Evolutionary conservation across 1,284 basidiomycete genomes (phyloP).

Genomic region (Sanghuangporus sanghuang): DNA sequence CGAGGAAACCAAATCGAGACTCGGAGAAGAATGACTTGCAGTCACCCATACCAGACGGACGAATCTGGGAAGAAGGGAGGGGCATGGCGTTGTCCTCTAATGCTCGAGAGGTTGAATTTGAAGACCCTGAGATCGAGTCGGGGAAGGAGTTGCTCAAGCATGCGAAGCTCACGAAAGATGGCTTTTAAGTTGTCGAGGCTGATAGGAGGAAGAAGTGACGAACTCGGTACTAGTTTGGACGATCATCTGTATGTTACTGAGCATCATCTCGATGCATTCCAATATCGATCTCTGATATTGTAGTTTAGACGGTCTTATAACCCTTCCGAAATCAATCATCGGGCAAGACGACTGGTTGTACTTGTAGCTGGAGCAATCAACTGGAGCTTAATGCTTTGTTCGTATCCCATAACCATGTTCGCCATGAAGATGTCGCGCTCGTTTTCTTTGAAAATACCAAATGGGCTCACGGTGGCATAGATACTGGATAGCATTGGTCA

Average conservation of each 20-base stretch:
- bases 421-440: too few relatives aligned
- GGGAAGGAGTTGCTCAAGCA: conserved; percentile 44
- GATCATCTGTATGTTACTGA: too few relatives aligned
- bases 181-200: conserved; percentile 42
- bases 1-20: conserved; percentile 12
- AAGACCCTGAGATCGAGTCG: conserved; percentile 25
- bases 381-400: too few relatives aligned
- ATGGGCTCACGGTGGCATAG: neutral
- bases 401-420: too few relatives aligned
- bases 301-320: too few relatives aligned
- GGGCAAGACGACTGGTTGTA: too few relatives aligned
- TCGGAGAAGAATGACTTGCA: conserved; percentile 14
- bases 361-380: too few relatives aligned
- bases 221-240: neutral
- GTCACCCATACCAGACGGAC: conserved; percentile 36
- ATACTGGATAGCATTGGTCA: neutral
- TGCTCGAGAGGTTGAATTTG: conserved; percentile 15
- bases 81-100: conserved; percentile 30
- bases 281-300: too few relatives aligned
- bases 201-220: conserved; percentile 27
- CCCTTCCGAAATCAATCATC: too few relatives aligned
- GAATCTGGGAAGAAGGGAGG: conserved; percentile 36
- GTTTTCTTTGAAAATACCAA: neutral
- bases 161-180: conserved; percentile 41
- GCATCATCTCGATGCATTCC: too few relatives aligned